Conservation (phyloP, 345 rosid genomes). For the Eucalyptus pauciflora region DNA sequence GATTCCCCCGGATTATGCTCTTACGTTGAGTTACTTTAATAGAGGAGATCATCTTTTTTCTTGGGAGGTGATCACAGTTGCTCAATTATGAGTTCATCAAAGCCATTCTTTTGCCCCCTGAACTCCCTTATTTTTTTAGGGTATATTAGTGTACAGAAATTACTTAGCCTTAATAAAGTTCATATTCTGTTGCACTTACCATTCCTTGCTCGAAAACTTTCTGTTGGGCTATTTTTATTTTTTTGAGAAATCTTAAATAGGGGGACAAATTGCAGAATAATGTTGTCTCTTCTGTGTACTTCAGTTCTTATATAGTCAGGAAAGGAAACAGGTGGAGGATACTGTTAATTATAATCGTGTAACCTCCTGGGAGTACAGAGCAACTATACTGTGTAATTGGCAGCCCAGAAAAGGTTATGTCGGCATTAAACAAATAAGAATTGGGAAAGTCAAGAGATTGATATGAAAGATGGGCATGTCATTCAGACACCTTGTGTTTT, state of each 20-base stretch:
- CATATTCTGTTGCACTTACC: neutral
- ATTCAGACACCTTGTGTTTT: too few relatives aligned
- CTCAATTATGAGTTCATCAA: neutral
- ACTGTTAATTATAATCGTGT: neutral
- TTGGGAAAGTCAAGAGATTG: too few relatives aligned
- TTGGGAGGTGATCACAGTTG: neutral
- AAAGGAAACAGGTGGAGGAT: neutral
- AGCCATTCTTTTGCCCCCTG: neutral
- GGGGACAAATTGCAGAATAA: neutral
- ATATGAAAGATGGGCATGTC: neutral
- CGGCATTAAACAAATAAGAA: too few relatives aligned
- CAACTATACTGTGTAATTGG: too few relatives aligned
- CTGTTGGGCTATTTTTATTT: neutral
- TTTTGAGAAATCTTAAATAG: neutral
- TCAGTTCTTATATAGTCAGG: neutral
- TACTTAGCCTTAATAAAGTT: neutral
- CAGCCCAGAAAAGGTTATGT: too few relatives aligned
- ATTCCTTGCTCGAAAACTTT: neutral
- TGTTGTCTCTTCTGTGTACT: neutral
- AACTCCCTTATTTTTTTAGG: neutral
- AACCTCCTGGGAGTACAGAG: too few relatives aligned
- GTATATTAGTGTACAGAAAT: neutral
- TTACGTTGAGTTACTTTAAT: neutral
- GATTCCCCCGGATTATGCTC: neutral
- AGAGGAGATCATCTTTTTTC: neutral